These are phyloP conservation scores for Saturnispora kantuleensis DNA, from an alignment of 805 yeast genomes.

Conservation along the genomic window DNA sequence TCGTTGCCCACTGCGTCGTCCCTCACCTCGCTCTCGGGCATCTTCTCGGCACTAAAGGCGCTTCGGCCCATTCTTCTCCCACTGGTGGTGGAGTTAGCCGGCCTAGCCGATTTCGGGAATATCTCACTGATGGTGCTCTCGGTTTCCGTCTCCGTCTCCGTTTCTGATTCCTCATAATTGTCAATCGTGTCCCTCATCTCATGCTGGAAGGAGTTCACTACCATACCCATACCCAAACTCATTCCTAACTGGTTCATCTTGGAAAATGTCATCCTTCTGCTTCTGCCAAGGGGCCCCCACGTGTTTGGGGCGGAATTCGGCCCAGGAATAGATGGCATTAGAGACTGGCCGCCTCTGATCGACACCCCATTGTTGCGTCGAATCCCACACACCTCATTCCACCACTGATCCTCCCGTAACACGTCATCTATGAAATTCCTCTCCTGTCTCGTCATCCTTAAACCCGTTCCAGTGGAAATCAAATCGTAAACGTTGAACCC, in stretches of 20 bases:
- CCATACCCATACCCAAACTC: slow-evolving; percentile 11
- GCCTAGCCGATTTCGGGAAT: background rate
- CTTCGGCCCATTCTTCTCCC: slow-evolving; percentile 17
- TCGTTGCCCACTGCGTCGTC: slow-evolving; percentile 62
- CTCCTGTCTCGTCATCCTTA: slow-evolving; percentile 24
- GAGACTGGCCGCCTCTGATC: background rate
- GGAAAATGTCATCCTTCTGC: slow-evolving; percentile 3
- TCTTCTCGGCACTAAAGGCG: slow-evolving; percentile 51
- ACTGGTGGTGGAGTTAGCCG: background rate
- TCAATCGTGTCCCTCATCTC: slow-evolving; percentile 6
- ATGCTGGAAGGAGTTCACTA: slow-evolving; percentile 7
- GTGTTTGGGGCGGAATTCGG: background rate
- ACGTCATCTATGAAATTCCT: slow-evolving; percentile 39
- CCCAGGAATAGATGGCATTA: background rate
- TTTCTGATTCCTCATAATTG: background rate
- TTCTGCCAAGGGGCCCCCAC: background rate
- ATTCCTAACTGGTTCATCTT: slow-evolving; percentile 10
- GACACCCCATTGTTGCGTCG: background rate
- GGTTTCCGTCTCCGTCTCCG: slow-evolving; percentile 2
- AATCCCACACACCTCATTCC: slow-evolving; percentile 33
- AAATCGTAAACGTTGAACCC: slow-evolving; percentile 56
- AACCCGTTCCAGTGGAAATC: slow-evolving; percentile 57
- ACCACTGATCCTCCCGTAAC: slow-evolving; percentile 71
- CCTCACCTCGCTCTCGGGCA: slow-evolving; percentile 57
- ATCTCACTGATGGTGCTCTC: slow-evolving; percentile 3